Evolutionary conservation across 192 early-diverging fungal genomes (phyloP).

Genomic region (Coemansia aciculifera): DNA sequence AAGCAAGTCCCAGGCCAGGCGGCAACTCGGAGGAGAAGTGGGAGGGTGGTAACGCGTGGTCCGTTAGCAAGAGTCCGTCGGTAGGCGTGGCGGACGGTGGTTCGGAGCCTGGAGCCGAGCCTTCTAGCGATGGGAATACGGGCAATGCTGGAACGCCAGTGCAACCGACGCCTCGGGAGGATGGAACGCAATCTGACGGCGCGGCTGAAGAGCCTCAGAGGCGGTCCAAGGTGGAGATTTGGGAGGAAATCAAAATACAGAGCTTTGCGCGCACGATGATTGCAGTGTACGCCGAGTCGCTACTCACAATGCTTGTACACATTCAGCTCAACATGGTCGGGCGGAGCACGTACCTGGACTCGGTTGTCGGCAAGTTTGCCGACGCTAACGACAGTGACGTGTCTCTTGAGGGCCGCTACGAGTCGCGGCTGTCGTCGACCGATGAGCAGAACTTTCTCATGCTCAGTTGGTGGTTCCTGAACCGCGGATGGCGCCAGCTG

Average conservation of each 20-base stretch:
- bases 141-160: not conserved
- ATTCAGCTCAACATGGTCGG: constrained; percentile 91
- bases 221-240: constrained; percentile 71
- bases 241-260: constrained; percentile 87
- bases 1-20: not conserved
- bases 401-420: constrained; percentile 29
- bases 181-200: not conserved
- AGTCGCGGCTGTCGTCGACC: constrained; percentile 24
- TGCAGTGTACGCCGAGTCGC: constrained; percentile 81
- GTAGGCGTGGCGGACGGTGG: not conserved
- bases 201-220: constrained; percentile 12
- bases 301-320: constrained; percentile 82
- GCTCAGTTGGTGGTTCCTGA: constrained; percentile 89
- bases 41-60: constrained; percentile 22
- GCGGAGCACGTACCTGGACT: constrained; percentile 82
- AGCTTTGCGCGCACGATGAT: constrained; percentile 88
- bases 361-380: constrained; percentile 55
- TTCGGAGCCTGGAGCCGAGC: not conserved
- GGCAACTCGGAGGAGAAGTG: not conserved
- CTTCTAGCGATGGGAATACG: not conserved
- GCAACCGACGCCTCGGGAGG: not conserved
- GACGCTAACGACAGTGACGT: constrained; percentile 13
- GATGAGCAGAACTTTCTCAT: constrained; percentile 85
- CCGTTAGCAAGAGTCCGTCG: constrained; percentile 1
- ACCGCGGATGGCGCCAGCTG: constrained; percentile 79